Conservation (phyloP, 2,329 filamentous ascomycete species). For the Stemphylium lycopersici region DNA sequence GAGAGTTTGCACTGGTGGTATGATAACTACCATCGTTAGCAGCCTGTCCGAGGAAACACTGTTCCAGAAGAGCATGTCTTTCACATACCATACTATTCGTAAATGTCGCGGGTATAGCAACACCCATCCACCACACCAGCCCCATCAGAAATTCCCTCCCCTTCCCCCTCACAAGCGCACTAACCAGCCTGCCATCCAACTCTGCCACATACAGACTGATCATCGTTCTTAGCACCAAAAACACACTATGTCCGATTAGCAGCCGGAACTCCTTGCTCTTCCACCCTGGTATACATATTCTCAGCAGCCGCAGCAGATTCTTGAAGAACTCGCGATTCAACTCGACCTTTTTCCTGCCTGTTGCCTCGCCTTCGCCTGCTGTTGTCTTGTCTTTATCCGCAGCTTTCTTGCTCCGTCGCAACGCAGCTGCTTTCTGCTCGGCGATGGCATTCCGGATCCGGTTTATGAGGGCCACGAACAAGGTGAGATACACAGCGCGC, state of each 20-base stretch:
- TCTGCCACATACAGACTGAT: conserved; percentile 96
- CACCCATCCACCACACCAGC: conserved; percentile 97
- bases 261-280: conserved; percentile 85
- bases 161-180: conserved; percentile 86
- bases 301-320: conserved; percentile 76
- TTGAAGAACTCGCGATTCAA: conserved; percentile 87
- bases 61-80: no score
- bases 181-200: conserved; percentile 91
- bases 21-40: conserved; percentile 67
- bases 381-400: conserved; percentile 44
- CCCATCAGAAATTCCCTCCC: conserved; percentile 87
- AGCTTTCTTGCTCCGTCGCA: conserved; percentile 58
- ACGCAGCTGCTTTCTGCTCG: conserved; percentile 86
- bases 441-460: conserved; percentile 89
- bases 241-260: conserved; percentile 89
- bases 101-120: conserved; percentile 93
- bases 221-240: conserved; percentile 85
- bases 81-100: conserved; percentile 96
- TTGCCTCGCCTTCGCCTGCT: conserved; percentile 47
- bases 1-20: conserved; percentile 97
- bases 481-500: conserved; percentile 50
- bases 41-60: no score
- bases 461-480: conserved; percentile 61
- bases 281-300: conserved; percentile 90
- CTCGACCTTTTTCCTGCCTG: conserved; percentile 78